Conservation (phyloP, 176 grass and related monocot species). For the Carex cristatella region DNA sequence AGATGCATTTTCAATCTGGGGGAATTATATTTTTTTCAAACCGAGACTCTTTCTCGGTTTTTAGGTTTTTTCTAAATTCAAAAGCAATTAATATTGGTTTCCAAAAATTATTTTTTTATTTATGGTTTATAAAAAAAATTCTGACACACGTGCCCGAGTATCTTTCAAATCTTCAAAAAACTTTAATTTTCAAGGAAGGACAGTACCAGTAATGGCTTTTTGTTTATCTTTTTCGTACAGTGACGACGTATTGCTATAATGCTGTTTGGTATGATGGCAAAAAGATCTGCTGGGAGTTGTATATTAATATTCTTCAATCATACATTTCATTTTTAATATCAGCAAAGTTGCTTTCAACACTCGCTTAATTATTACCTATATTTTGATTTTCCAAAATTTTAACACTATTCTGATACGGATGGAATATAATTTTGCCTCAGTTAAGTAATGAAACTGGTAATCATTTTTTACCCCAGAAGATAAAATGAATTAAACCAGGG, state of each 20-base stretch:
- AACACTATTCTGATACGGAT: background rate
- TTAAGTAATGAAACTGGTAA: background rate
- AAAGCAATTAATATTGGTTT: no score
- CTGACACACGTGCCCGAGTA: background rate
- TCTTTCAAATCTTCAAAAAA: background rate
- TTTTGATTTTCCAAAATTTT: background rate
- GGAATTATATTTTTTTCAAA: no score
- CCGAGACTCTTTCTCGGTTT: no score
- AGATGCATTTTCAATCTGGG: no score
- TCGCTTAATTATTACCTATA: slow-evolving; percentile 1
- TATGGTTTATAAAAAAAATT: no score
- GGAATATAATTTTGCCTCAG: background rate
- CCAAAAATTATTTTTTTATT: no score
- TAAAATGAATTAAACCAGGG: background rate
- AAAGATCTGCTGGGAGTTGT: background rate
- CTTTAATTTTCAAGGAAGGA: background rate
- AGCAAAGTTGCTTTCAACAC: background rate
- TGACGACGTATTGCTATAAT: slow-evolving; percentile 15
- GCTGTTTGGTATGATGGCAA: slow-evolving; percentile 21
- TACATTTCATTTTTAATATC: slow-evolving; percentile 3
- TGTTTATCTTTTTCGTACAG: background rate
- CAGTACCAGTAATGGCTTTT: background rate
- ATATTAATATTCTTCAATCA: slow-evolving; percentile 27
- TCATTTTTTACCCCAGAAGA: background rate
- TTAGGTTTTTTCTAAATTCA: no score